phyloP scores from a whole-genome alignment of 495 filamentous ascomycete species.

The Tuber borchii region DNA sequence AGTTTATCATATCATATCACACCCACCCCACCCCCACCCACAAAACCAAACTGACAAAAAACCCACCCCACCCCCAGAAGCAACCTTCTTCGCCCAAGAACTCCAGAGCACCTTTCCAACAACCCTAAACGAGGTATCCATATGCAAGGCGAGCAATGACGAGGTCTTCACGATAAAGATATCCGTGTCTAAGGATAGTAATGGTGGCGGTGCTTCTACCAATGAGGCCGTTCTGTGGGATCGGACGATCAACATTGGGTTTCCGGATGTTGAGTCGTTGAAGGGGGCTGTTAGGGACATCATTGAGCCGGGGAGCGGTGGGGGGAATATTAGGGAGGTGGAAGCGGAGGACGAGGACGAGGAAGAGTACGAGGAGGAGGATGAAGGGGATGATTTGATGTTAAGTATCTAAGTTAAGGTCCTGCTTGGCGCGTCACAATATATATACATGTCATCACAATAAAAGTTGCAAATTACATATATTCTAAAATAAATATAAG shows the following conservation, averaged over 20 bases:
- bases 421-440: no score
- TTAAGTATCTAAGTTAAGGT: no score
- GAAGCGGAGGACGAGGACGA: neutral
- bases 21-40: neutral
- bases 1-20: no score
- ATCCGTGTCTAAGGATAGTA: slow-evolving; percentile 37
- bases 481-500: no score
- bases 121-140: slow-evolving; percentile 80
- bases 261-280: slow-evolving; percentile 66
- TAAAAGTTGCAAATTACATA: no score
- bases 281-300: slow-evolving; percentile 78
- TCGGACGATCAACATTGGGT: slow-evolving; percentile 78
- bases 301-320: slow-evolving; percentile 69
- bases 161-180: slow-evolving; percentile 73
- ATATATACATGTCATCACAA: no score
- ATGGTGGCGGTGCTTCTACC: no score
- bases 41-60: neutral
- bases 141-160: slow-evolving; percentile 77
- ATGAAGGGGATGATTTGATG: neutral
- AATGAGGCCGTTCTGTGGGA: slow-evolving; percentile 91
- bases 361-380: slow-evolving; percentile 5
- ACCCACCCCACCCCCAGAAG: slow-evolving; percentile 17
- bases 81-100: slow-evolving; percentile 77
- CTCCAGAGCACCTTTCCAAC: slow-evolving; percentile 89
- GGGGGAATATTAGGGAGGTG: slow-evolving; percentile 48